Percentiles rank a stretch among this genome's conserved stretches.
phyloP scores from a whole-genome alignment of 192 early-diverging fungal species.

The Endogone sp. region DNA sequence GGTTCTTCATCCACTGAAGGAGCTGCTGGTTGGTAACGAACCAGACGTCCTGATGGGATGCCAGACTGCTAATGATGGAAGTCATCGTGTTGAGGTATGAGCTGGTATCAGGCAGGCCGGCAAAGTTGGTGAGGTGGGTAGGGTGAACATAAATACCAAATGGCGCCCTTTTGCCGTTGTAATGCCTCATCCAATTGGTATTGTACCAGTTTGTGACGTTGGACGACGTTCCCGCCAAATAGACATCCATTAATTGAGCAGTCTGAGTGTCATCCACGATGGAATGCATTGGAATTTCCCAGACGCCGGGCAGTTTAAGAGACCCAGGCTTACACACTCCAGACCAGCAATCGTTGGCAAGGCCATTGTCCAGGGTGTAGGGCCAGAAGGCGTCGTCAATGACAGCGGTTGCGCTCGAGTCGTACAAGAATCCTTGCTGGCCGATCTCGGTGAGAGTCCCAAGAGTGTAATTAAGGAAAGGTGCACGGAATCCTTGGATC shows the following conservation, averaged over 20 bases:
- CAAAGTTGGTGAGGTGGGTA: constrained; percentile 36
- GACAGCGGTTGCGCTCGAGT: constrained; percentile 44
- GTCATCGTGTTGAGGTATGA: constrained; percentile 25
- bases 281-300: constrained; percentile 65
- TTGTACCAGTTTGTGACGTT: constrained; percentile 42
- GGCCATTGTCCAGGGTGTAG: constrained; percentile 64
- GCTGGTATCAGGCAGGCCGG: constrained; percentile 25
- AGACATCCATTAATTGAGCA: constrained; percentile 44
- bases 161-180: constrained; percentile 44
- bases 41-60: constrained; percentile 59
- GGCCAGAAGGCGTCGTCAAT: constrained; percentile 56
- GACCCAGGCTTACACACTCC: constrained; percentile 35
- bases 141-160: constrained; percentile 49
- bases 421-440: constrained; percentile 47
- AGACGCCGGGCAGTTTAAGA: constrained; percentile 49
- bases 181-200: constrained; percentile 51
- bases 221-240: constrained; percentile 34
- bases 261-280: constrained; percentile 40
- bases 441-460: constrained; percentile 39
- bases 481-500: constrained; percentile 60
- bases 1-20: constrained; percentile 75
- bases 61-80: constrained; percentile 49
- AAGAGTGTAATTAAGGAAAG: constrained; percentile 54
- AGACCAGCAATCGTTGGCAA: constrained; percentile 54
- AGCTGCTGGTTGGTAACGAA: constrained; percentile 71